phyloP scores from a whole-genome alignment of 2,329 filamentous ascomycete genomes.

The Grosmannia serpens region DNA sequence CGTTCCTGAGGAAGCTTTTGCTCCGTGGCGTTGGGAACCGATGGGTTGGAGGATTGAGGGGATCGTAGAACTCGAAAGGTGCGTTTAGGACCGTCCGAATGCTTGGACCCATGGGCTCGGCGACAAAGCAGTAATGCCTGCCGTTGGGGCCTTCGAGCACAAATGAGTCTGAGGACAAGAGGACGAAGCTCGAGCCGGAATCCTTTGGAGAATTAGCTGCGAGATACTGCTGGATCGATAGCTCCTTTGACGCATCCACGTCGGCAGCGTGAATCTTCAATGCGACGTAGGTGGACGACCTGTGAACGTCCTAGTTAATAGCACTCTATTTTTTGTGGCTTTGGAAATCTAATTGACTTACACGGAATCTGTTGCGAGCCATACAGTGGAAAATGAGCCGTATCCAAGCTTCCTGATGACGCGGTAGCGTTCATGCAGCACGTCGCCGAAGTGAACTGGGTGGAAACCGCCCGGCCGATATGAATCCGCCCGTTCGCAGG shows the following conservation, averaged over 20 bases:
- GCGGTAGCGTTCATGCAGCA: conserved; percentile 2
- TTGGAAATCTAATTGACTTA: neutral
- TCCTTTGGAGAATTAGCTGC: neutral
- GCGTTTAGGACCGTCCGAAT: conserved; percentile 1
- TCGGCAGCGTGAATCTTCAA: conserved; percentile 5
- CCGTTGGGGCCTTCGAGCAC: conserved; percentile 5
- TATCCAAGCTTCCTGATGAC: conserved; percentile 6
- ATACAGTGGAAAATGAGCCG: conserved; percentile 4
- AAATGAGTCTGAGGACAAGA: conserved; percentile 1
- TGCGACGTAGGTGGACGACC: conserved; percentile 4
- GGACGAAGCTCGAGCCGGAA: conserved; percentile 1
- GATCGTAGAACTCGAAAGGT: neutral
- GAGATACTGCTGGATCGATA: conserved; percentile 4
- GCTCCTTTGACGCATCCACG: conserved; percentile 3
- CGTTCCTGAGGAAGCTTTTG: neutral
- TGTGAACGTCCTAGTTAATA: neutral
- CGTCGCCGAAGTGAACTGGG: conserved; percentile 3
- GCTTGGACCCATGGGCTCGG: conserved; percentile 6
- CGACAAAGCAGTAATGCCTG: conserved; percentile 3
- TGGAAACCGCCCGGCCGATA: conserved; percentile 3
- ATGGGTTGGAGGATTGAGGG: neutral
- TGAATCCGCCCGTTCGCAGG: conserved; percentile 3
- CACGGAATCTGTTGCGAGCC: conserved; percentile 5
- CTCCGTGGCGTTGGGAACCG: neutral
- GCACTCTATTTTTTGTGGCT: neutral